Conservation (phyloP, 257 asterid species). For the Scutellaria baicalensis region DNA sequence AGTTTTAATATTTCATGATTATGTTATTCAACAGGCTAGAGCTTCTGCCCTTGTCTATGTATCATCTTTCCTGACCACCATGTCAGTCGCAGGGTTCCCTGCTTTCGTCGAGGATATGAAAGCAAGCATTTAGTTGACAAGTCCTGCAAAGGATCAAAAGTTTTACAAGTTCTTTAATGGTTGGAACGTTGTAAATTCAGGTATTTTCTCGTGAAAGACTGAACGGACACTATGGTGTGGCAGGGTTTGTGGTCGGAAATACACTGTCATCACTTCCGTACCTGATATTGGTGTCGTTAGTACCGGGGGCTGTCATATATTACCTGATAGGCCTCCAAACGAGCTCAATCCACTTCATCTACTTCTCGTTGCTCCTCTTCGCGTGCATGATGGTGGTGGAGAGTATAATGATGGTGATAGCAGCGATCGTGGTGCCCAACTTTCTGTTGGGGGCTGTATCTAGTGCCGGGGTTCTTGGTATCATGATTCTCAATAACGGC, state of each 20-base stretch:
- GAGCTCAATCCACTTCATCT: conserved; percentile 19
- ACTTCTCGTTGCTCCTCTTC: conserved; percentile 29
- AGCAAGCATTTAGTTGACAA: too few species aligned
- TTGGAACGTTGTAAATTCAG: not conserved
- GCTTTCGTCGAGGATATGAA: conserved; percentile 61
- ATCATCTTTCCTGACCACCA: conserved; percentile 42
- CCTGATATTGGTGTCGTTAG: conserved; percentile 22
- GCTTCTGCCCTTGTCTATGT: conserved; percentile 40
- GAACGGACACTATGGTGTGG: conserved; percentile 43
- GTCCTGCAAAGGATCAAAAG: too few species aligned
- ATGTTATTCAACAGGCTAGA: conserved; percentile 24
- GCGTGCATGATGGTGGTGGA: conserved; percentile 40
- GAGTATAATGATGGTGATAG: conserved; percentile 45
- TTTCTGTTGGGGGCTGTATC: conserved; percentile 35
- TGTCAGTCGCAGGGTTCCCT: conserved; percentile 52
- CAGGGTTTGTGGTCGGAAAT: conserved; percentile 34
- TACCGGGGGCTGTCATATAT: conserved; percentile 34
- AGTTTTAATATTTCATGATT: not conserved
- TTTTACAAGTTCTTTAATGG: not conserved
- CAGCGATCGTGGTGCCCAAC: conserved; percentile 29
- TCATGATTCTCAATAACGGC: conserved; percentile 35
- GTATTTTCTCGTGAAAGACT: conserved; percentile 18
- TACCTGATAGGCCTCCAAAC: conserved; percentile 37
- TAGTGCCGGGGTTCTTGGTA: conserved; percentile 37
- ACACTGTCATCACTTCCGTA: conserved; percentile 40